Base-by-base conservation (phyloP, 805 yeast species). In the Blastobotrys peoriensis region DNA sequence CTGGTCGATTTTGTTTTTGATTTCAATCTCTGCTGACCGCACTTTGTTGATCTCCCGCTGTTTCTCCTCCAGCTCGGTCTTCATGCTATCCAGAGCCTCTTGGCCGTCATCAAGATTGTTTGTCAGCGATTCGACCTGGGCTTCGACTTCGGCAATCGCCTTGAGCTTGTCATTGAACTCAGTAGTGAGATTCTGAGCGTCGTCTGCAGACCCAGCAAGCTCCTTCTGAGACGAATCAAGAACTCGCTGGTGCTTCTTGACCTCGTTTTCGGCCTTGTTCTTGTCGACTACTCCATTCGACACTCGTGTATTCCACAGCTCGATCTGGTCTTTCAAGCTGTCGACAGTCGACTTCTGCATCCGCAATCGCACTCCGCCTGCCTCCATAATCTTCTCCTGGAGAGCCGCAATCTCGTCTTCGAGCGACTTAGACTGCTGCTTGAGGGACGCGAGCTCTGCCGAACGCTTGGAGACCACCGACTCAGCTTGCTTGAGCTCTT, bases 281-380 rank as follows among this genome's bases (percentile, higher is more conserved):
- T 74, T 60, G 25, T 78, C 67, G 45, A 80, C 63, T 44, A 70
- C 75, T 45, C 78, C 85, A 23, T 73, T 74, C 3, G 81, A 70
- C 10, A 79, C 70, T 54, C 78, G 79, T 36, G 76, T 76, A 28
- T 65, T 68, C 10, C 79, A 61, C 16, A 82, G 74, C 43, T 80
- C 85, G 22, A 84, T 74, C 55, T 78, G 75, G 54, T 83, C 85
- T 36, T 70, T 68, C 27, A 83, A 69, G 1, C 94, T 83, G 54
- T 80, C 88, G 5, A 93, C 96, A 57, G 79, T 83, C 1, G 94
- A 76, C 49, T 79, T 83, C 56, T 88, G 96, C 48, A 84, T 62
- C 45, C 86, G 78, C 51, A 93, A 69, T 49, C 79, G 79, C 5
- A 85, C 81, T 48, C 99, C 99, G 43, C 99, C 99, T 43, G 86